Evolutionary conservation across 2,329 filamentous ascomycete genomes (phyloP).

Genomic region (Aspergillus brasiliensis): DNA sequence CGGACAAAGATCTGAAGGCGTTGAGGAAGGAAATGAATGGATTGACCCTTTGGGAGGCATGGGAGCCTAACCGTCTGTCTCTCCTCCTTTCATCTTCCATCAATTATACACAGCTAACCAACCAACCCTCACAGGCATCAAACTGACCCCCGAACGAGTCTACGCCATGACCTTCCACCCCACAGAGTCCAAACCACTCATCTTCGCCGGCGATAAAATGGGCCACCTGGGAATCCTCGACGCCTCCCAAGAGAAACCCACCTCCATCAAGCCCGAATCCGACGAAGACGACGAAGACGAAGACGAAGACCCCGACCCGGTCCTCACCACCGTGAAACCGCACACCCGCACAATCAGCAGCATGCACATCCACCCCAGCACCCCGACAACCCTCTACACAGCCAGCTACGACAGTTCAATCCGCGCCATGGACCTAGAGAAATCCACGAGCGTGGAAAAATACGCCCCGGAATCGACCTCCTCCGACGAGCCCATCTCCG

Average conservation of each 20-base stretch:
- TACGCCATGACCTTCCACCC: slow-evolving; percentile 91
- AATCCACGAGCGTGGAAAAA: slow-evolving; percentile 75
- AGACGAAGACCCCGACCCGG: slow-evolving; percentile 66
- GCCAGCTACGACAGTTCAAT: slow-evolving; percentile 93
- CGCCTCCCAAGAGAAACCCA: slow-evolving; percentile 58
- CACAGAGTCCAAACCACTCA: slow-evolving; percentile 76
- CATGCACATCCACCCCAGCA: slow-evolving; percentile 74
- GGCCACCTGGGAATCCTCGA: slow-evolving; percentile 91
- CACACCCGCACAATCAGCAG: slow-evolving; percentile 86
- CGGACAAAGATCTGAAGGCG: slow-evolving; percentile 71
- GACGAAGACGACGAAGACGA: slow-evolving; percentile 68
- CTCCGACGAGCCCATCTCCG: slow-evolving; percentile 78
- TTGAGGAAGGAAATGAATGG: slow-evolving; percentile 76
- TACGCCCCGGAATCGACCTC: slow-evolving; percentile 72
- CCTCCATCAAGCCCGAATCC: slow-evolving; percentile 56
- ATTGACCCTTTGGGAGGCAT: slow-evolving; percentile 78
- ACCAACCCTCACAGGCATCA: slow-evolving; percentile 70
- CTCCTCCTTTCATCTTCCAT: not conserved
- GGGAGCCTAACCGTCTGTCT: slow-evolving; percentile 71
- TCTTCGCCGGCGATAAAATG: slow-evolving; percentile 93
- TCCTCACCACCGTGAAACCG: slow-evolving; percentile 86
- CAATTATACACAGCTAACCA: slow-evolving; percentile 1
- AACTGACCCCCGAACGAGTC: slow-evolving; percentile 83
- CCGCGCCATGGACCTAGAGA: slow-evolving; percentile 79
- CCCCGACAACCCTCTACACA: slow-evolving; percentile 75